phyloP scores from a whole-genome alignment of 1,139 yeast species.

The Candida freyschussii region DNA sequence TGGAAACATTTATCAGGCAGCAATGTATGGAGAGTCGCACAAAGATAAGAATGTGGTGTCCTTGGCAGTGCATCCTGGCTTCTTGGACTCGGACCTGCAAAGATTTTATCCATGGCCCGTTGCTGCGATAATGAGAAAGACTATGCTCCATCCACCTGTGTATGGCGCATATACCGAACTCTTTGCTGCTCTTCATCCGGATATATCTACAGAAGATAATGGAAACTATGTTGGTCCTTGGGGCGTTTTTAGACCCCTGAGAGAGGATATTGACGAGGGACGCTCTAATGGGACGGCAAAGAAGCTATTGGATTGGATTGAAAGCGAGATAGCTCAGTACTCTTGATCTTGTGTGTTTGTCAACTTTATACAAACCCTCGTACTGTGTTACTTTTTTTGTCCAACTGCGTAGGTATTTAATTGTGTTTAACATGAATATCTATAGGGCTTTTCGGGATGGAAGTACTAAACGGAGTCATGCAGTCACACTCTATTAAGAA shows the following conservation, averaged over 20 bases:
- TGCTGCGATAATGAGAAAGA: conserved; percentile 12
- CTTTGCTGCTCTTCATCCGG: conserved; percentile 38
- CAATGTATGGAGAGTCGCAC: conserved; percentile 38
- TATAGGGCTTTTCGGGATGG: too few relatives aligned
- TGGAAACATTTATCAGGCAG: conserved; percentile 37
- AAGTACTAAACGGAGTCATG: too few relatives aligned
- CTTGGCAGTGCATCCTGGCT: conserved; percentile 41
- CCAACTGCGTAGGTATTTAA: too few relatives aligned
- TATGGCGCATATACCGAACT: conserved; percentile 42
- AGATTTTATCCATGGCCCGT: conserved; percentile 24
- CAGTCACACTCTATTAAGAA: too few relatives aligned
- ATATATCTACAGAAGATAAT: conserved; percentile 20
- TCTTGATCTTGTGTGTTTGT: too few relatives aligned
- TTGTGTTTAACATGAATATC: too few relatives aligned
- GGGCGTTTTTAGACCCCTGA: conserved; percentile 29
- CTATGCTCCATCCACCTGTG: conserved; percentile 25
- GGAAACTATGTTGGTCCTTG: conserved; percentile 33
- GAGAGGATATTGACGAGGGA: conserved; percentile 29
- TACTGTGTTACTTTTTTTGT: too few relatives aligned
- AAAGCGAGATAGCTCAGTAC: conserved; percentile 22
- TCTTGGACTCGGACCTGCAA: conserved; percentile 37
- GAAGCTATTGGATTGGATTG: conserved; percentile 30
- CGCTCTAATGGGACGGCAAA: conserved; percentile 29
- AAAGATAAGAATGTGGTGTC: conserved; percentile 29
- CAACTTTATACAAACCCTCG: too few relatives aligned